A percentile compares a stretch with the other conserved stretches of the same genome.
These are phyloP conservation scores for Pseudonitzschia multiseries DNA, from an alignment of 108 stramenopile genomes.

Conservation along the genomic window DNA sequence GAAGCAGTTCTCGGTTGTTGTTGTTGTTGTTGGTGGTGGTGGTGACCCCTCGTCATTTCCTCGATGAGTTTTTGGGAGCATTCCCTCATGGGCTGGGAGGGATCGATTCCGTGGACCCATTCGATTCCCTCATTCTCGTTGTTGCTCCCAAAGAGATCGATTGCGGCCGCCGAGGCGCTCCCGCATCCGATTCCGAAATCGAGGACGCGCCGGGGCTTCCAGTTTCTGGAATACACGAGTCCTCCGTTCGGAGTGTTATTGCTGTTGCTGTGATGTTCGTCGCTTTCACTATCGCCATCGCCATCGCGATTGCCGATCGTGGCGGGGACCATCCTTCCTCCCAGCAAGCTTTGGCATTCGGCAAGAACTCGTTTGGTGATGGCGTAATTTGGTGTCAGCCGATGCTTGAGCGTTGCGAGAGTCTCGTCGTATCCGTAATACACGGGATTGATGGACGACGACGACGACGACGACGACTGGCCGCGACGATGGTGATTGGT, in stretches of 20 bases:
- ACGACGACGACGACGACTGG: background rate
- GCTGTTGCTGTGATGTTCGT: background rate
- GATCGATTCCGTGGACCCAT: slow-evolving; percentile 86
- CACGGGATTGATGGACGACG: slow-evolving; percentile 37
- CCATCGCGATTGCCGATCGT: background rate
- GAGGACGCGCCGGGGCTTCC: slow-evolving; percentile 59
- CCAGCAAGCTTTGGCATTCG: slow-evolving; percentile 65
- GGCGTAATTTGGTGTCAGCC: slow-evolving; percentile 66
- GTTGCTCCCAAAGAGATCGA: slow-evolving; percentile 59
- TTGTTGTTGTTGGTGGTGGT: no score
- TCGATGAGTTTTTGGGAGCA: slow-evolving; percentile 53
- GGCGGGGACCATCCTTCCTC: background rate
- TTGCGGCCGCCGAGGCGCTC: slow-evolving; percentile 65
- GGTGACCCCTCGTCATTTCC: slow-evolving; percentile 28
- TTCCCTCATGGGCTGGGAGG: slow-evolving; percentile 72
- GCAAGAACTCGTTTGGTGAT: slow-evolving; percentile 61
- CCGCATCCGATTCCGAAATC: slow-evolving; percentile 82
- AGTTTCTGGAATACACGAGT: slow-evolving; percentile 11
- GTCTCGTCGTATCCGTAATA: slow-evolving; percentile 73
- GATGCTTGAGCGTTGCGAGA: slow-evolving; percentile 53
- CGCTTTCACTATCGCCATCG: background rate
- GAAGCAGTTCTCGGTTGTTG: background rate
- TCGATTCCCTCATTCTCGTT: slow-evolving; percentile 36
- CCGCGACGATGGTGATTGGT: background rate
- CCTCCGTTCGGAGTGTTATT: no score